Base-by-base conservation (phyloP, 2,329 filamentous ascomycete species). In the Aspergillus hortae region DNA sequence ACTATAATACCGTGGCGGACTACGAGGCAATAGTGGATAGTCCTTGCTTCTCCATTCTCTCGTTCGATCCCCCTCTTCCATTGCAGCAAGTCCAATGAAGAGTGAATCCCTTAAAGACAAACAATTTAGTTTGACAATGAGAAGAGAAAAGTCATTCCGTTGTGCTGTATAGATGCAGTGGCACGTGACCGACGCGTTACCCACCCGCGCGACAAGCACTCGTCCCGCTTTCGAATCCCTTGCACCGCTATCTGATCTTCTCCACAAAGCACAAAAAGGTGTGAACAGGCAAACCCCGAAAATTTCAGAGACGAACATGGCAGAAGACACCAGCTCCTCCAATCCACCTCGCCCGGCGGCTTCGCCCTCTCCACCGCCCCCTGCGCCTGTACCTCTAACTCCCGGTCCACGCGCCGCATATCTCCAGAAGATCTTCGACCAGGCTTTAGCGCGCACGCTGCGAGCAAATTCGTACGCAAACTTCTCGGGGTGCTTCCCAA, bases 401-500 rank as follows among this genome's bases (percentile, higher is more conserved):
- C 83, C 82, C 2, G 82, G 83, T 30, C 80, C 79, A 23, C 83
- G 83, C 70, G 83, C 82, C 21, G 75, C 79, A 44, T 79, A 79
- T 44, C 73, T 87, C 6, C 77, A 82, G 61, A 81, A 82, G 57
- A 76, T 86, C 57, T 86, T 84, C 71, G 72, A 74, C 49, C 76
- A 82, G 54, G 83, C 84, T 14, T 75, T 85, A 19, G 74, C 77
- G 10, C 80, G 82, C 55, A 82, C 83, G 1, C 66, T 86, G n/a
- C 79, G 80, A 56, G 81, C 82, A 47, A 84, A 82, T 66, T 82
- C 77, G 9, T 80, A 84, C 64, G 71, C 74, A 45, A 85, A 85
- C 60, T 87, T 86, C 64, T 76, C 81, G 0, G 72, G 80, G 21
- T 87, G 84, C 61, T 86, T 86, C 57, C 83, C 84, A 0, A 87